Conservation (phyloP, 1,139 yeast genomes). For the Blastobotrys petasosporus region DNA sequence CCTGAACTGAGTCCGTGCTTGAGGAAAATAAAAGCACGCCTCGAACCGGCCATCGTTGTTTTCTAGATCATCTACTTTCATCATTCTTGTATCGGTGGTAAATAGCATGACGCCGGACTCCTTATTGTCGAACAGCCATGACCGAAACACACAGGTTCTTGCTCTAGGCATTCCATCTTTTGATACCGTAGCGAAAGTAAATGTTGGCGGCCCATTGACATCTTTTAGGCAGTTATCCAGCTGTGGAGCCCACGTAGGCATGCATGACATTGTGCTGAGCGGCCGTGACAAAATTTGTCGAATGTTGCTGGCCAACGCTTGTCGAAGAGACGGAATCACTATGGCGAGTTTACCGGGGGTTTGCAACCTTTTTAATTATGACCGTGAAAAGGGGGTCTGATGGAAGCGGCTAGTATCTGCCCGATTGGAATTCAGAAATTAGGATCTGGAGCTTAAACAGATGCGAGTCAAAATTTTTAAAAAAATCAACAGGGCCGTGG, state of each 20-base stretch:
- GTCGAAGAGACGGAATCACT: neutral
- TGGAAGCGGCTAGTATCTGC: neutral
- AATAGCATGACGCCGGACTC: slow-evolving; percentile 62
- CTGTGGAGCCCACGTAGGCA: slow-evolving; percentile 30
- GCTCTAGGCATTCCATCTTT: slow-evolving; percentile 50
- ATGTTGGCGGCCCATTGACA: slow-evolving; percentile 34
- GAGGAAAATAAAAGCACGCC: slow-evolving; percentile 68
- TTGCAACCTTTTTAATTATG: no score
- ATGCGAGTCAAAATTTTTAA: no score
- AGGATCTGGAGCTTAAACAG: no score
- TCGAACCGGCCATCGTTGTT: slow-evolving; percentile 51
- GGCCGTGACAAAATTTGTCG: no score
- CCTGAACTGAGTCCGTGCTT: slow-evolving; percentile 60
- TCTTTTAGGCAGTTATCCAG: slow-evolving; percentile 21
- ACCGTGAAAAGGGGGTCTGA: neutral
- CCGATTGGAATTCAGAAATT: neutral
- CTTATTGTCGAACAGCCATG: slow-evolving; percentile 66
- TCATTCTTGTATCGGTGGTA: slow-evolving; percentile 67
- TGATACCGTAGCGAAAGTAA: slow-evolving; percentile 67
- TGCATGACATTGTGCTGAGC: slow-evolving; percentile 18
- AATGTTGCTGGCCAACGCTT: neutral
- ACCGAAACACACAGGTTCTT: slow-evolving; percentile 67
- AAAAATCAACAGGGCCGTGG: no score
- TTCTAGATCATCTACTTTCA: slow-evolving; percentile 50
- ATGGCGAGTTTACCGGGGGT: neutral